Base-by-base conservation (phyloP, 1,284 basidiomycete species). In the Flammula alnicola region DNA sequence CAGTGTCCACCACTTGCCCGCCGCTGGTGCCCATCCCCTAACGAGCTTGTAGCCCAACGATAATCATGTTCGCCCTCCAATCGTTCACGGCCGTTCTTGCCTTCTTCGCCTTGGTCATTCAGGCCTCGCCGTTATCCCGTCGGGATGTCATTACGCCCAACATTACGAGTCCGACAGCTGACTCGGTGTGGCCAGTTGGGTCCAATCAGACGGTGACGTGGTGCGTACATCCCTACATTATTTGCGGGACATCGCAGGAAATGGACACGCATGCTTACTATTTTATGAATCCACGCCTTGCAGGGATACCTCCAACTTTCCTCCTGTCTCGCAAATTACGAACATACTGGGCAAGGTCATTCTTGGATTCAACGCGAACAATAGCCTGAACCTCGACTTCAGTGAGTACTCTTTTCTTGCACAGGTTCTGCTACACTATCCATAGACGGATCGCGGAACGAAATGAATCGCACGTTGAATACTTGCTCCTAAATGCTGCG, bases 121-220 rank as follows among this genome's bases (percentile, higher is more conserved):
- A 57, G 4, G 60, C 67, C 20, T 50, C 52, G 26, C 81, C 79
- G 9, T 58, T 82, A 26, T 62, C 51, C 23, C 52, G 58, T 55
- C 74, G 83, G 50, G 79, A 81, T 52, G 81, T 84, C 12, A 74
- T 77, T 27, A 68, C 60, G 27, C 85, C 85, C 1, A 77, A 72
- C 26, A 80, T 87, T 63, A 81, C 75, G 12, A 76, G 63, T 50
- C 85, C 84, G n/a, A 73, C 70, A 17, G 69, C 71, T 3, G 55
- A 57, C 9, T 76, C 80, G 2, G 68, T 80, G 12, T 87, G 84
- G 84, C 63, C 67, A 25, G 73, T 79, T 22, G 82, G 83, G 9
- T 58, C 76, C 16, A 70, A 60, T 3, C 70, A 79, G 52, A 78
- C 69, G 2, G 83, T 87, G 52, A 81, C 78, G 12, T 87, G 84